Conservation (phyloP, 2,329 filamentous ascomycete genomes). For the Leptosphaerulina australis region DNA sequence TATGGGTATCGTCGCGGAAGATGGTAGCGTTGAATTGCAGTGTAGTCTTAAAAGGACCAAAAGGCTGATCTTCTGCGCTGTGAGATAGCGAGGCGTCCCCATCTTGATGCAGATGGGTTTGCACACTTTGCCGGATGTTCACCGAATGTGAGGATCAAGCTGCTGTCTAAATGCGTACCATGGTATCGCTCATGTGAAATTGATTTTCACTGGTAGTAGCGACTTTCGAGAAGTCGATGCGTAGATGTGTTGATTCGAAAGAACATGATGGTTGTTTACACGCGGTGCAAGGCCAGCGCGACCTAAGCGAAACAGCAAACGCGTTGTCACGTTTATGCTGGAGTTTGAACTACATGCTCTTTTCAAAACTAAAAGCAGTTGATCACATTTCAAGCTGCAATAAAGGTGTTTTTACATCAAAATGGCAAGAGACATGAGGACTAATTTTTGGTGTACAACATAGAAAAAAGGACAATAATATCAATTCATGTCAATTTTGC, state of each 20-base stretch:
- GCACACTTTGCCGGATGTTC: too few relatives aligned
- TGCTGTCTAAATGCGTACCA: neutral
- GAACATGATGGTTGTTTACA: conserved; percentile 18
- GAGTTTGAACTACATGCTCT: neutral
- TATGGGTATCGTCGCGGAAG: conserved; percentile 72
- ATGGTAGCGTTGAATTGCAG: conserved; percentile 70
- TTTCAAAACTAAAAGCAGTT: neutral
- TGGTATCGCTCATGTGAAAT: neutral
- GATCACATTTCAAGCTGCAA: neutral
- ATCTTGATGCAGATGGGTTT: too few relatives aligned
- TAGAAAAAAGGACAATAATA: neutral
- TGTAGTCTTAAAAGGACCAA: conserved; percentile 84
- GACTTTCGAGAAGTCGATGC: neutral
- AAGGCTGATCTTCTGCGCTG: conserved; percentile 85
- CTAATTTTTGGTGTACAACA: neutral
- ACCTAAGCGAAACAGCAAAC: conserved; percentile 26
- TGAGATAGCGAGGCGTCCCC: conserved; percentile 79
- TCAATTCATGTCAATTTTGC: neutral
- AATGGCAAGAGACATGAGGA: neutral
- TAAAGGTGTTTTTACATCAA: neutral
- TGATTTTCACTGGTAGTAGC: neutral
- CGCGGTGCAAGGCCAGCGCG: conserved; percentile 19
- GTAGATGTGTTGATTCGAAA: neutral
- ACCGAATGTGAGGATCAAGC: neutral
- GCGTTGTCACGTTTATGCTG: conserved; percentile 28